phyloP scores from a whole-genome alignment of 805 yeast genomes.

The Candida caryicola region DNA sequence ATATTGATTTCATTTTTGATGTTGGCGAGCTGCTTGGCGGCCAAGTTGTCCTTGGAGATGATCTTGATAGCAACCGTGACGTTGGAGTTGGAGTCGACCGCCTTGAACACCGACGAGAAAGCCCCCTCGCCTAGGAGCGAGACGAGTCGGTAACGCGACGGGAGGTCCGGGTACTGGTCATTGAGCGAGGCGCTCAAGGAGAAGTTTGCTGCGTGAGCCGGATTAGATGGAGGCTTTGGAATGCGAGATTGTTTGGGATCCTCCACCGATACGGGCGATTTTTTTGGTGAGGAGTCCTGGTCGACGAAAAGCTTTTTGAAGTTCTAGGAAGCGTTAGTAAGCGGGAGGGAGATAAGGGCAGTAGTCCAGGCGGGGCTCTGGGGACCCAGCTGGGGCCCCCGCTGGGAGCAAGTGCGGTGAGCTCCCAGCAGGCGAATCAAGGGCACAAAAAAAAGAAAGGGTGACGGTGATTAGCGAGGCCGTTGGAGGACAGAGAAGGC shows the following conservation, averaged over 20 bases:
- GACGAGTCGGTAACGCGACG: slow-evolving; percentile 29
- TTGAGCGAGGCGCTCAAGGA: slow-evolving; percentile 9
- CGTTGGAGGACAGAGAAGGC: too few species aligned
- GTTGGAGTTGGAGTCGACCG: slow-evolving; percentile 45
- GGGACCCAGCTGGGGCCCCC: neutral
- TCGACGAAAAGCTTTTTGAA: slow-evolving; percentile 12
- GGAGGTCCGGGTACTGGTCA: slow-evolving; percentile 21
- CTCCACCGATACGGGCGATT: neutral
- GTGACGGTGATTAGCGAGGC: too few species aligned
- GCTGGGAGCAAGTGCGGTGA: too few species aligned
- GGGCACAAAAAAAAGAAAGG: too few species aligned
- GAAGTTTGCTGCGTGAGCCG: slow-evolving; percentile 5
- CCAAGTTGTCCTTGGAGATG: slow-evolving; percentile 59
- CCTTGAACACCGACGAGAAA: slow-evolving; percentile 80
- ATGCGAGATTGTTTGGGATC: neutral
- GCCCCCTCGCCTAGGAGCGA: slow-evolving; percentile 77
- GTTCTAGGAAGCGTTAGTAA: slow-evolving; percentile 5
- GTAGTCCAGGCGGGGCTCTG: neutral
- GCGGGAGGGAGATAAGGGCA: neutral
- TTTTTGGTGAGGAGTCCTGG: neutral
- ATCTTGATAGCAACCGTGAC: slow-evolving; percentile 69
- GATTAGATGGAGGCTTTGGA: neutral
- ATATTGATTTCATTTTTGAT: slow-evolving; percentile 71
- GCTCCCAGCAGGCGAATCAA: too few species aligned
- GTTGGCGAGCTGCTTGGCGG: slow-evolving; percentile 49